Evolutionary conservation across 2,329 filamentous ascomycete genomes (phyloP).

Genomic region (Diaporthe sp.): DNA sequence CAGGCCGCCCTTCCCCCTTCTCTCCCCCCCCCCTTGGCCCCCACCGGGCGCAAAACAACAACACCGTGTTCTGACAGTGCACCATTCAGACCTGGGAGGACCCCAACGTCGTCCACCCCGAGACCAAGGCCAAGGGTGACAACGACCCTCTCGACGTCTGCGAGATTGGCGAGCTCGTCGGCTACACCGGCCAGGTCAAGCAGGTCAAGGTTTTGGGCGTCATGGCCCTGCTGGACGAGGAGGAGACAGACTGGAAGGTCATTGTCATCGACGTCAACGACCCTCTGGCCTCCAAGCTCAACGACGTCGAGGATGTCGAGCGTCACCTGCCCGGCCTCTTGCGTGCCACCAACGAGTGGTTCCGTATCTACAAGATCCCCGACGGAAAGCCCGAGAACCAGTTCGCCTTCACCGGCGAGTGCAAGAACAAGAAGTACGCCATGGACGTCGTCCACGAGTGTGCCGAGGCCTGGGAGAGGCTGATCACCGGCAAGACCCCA

Average conservation of each 20-base stretch:
- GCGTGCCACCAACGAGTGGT: conserved; percentile 99
- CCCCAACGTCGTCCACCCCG: conserved; percentile 93
- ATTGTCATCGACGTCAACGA: conserved; percentile 99
- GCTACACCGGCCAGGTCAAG: conserved; percentile 96
- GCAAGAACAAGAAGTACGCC: conserved; percentile 99
- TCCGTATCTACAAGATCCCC: conserved; percentile 99
- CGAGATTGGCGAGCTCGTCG: conserved; percentile 98
- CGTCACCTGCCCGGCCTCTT: conserved; percentile 96
- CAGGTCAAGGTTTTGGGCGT: conserved; percentile 99
- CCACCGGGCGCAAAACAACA: conserved; percentile 1
- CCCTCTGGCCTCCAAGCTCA: conserved; percentile 93
- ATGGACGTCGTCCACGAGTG: conserved; percentile 96
- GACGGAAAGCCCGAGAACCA: conserved; percentile 99
- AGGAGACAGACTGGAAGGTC: conserved; percentile 99
- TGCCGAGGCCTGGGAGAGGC: conserved; percentile 94
- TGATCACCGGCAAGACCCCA: conserved; percentile 89
- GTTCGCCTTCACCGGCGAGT: conserved; percentile 99
- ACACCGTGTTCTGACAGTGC: conserved; percentile 27
- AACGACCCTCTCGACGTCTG: conserved; percentile 99
- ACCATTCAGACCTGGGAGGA: conserved; percentile 94
- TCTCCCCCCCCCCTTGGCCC: background rate
- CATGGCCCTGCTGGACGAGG: conserved; percentile 99
- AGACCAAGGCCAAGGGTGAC: conserved; percentile 99
- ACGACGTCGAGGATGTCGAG: conserved; percentile 99
- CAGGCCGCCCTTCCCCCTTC: conserved; percentile 14